Base-by-base conservation (phyloP, 2,329 filamentous ascomycete genomes). In the Epichloe gansuensis region DNA sequence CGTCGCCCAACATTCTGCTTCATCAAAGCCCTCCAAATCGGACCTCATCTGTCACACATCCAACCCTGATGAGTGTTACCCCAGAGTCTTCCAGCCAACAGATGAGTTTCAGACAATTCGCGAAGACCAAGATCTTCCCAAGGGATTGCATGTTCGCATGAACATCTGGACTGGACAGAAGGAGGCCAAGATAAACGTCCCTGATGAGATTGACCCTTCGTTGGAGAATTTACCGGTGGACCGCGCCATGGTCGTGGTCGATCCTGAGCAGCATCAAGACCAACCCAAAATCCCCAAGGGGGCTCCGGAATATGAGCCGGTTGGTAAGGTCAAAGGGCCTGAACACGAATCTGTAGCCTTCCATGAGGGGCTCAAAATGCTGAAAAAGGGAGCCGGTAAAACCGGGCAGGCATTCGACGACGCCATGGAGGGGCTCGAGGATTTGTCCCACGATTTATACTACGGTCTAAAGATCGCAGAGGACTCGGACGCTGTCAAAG, bases 361-460 rank as follows among this genome's bases (percentile, higher is more conserved):
- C 51, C 57, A 57, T 41, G 64, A 70, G 25, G 74, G 76, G 8
- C 66, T 83, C 47, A 64, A 70, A 36, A 67, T 73, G 40, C 62
- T 83, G 48, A 76, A 77, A 59, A 70, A 64, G 46, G 69, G 71
- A n/a, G 58, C 60, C 11, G 57, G 55, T 21, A 58, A 59, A 6
- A 57, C 58, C 41, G 62, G 64, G 15, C 57, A 66, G 50, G 64
- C 61, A 3, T 67, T 80, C 13, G 73, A 76, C 41, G 67, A 67
- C 11, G 76, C 77, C 0, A 70, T 86, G 7, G 73, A 77, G 36
- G 71, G 71, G 36, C 72, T 86, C n/a, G 72, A 77, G 55, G 81
- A 85, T 6, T 67, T 84, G 31, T 76, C 81, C 0, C 81, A 85
- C 63, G 82, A 85, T 64, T 79, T 85, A 56, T 85, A 84, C 68